phyloP scores from a whole-genome alignment of 768 basidiomycete genomes.

The Sarcodon sp. region DNA sequence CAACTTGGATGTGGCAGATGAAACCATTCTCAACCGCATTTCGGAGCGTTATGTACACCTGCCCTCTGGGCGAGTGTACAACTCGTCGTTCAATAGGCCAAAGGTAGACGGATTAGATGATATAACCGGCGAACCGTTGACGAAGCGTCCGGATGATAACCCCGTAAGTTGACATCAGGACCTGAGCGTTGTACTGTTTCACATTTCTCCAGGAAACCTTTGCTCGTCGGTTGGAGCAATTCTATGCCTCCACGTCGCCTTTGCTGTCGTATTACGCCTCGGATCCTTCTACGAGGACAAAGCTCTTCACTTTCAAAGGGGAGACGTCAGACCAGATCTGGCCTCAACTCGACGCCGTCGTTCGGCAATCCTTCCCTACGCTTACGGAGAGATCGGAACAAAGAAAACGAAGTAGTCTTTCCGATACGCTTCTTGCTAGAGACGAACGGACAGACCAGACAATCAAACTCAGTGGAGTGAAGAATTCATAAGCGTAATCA shows the following conservation, averaged over 20 bases:
- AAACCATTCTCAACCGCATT: constrained; percentile 75
- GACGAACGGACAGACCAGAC: constrained; percentile 3
- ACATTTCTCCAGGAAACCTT: constrained; percentile 55
- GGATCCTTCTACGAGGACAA: constrained; percentile 30
- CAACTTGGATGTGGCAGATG: constrained; percentile 81
- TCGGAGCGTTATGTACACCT: constrained; percentile 86
- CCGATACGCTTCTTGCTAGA: constrained; percentile 33
- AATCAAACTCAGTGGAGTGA: too few species aligned
- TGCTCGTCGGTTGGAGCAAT: constrained; percentile 59
- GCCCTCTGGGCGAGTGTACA: constrained; percentile 84
- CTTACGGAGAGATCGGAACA: constrained; percentile 27
- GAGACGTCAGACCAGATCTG: constrained; percentile 83
- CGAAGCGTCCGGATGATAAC: constrained; percentile 82
- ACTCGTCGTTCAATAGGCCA: constrained; percentile 78
- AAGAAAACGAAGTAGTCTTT: constrained; percentile 37
- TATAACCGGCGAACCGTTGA: constrained; percentile 76
- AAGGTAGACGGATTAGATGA: constrained; percentile 74
- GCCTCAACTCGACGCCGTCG: constrained; percentile 60
- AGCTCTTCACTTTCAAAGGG: constrained; percentile 52
- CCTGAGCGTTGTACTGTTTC: constrained; percentile 1
- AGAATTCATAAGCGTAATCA: too few species aligned
- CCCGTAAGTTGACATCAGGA: constrained; percentile 41
- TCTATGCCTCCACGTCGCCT: constrained; percentile 72
- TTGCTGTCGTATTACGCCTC: constrained; percentile 59
- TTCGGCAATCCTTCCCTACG: constrained; percentile 44